phyloP scores from a whole-genome alignment of 176 grass and related monocot species.

The Avena sativa region DNA sequence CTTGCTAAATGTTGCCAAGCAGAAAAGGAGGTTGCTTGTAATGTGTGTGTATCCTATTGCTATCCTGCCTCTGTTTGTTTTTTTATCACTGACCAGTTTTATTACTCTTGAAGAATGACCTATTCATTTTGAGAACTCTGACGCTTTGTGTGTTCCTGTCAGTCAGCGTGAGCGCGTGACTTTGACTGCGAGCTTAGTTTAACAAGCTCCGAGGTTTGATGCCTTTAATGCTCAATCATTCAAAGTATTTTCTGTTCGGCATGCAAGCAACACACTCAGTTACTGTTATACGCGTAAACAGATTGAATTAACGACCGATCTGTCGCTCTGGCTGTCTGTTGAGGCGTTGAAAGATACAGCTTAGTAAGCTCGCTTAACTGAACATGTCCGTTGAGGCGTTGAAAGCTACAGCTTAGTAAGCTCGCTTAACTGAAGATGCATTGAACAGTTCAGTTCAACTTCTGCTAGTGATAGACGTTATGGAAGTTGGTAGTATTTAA shows the following conservation, averaged over 20 bases:
- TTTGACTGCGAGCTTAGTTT: neutral
- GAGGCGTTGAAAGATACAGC: too few species aligned
- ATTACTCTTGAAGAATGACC: conserved; percentile 8
- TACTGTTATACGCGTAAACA: too few species aligned
- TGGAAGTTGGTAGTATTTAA: neutral
- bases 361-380: neutral
- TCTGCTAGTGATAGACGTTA: neutral
- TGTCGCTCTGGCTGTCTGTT: too few species aligned
- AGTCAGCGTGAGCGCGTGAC: neutral
- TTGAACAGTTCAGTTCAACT: conserved; percentile 27
- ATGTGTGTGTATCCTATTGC: neutral
- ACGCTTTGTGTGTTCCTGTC: neutral
- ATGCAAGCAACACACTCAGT: neutral
- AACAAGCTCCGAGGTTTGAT: too few species aligned
- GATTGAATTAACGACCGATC: neutral
- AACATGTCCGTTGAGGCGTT: too few species aligned
- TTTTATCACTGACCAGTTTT: neutral
- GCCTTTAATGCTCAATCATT: neutral
- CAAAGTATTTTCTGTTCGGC: neutral
- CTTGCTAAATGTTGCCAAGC: too few species aligned
- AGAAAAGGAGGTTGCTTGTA: neutral
- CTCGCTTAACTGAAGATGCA: conserved; percentile 2
- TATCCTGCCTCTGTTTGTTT: neutral
- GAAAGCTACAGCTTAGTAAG: neutral
- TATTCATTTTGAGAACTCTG: neutral